Percentiles rank a stretch among this genome's conserved stretches.
These are phyloP conservation scores for Penicillium maclennaniae DNA, from an alignment of 495 filamentous ascomycete species.

Conservation along the genomic window DNA sequence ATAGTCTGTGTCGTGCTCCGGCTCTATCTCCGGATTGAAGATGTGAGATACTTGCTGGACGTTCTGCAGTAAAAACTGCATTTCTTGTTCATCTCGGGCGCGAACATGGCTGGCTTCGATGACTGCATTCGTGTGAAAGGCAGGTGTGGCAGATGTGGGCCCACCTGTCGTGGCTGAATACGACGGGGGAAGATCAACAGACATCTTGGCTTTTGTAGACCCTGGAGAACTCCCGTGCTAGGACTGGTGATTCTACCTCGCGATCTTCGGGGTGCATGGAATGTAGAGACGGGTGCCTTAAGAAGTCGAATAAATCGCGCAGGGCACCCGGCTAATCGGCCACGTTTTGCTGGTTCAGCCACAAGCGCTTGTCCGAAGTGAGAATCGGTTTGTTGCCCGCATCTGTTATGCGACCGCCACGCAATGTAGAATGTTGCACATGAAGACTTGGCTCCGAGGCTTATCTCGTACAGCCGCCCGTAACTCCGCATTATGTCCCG, in stretches of 20 bases:
- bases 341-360: background rate
- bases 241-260: background rate
- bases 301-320: background rate
- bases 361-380: background rate
- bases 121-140: conserved; percentile 29
- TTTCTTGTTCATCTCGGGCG: conserved; percentile 42
- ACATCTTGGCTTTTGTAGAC: background rate
- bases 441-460: background rate
- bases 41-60: conserved; percentile 33
- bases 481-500: too few relatives aligned
- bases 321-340: background rate
- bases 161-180: background rate
- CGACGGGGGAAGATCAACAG: background rate
- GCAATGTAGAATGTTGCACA: background rate
- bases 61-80: conserved; percentile 36
- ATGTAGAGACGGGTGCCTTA: background rate
- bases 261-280: background rate
- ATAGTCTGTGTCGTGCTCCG: conserved; percentile 39
- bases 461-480: background rate
- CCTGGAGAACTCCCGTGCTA: background rate
- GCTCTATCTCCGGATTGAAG: conserved; percentile 47
- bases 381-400: background rate
- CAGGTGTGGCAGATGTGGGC: background rate
- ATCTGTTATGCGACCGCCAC: background rate
- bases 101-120: conserved; percentile 34